phyloP scores from a whole-genome alignment of 2,329 filamentous ascomycete species.

The Esteya vermicola region DNA sequence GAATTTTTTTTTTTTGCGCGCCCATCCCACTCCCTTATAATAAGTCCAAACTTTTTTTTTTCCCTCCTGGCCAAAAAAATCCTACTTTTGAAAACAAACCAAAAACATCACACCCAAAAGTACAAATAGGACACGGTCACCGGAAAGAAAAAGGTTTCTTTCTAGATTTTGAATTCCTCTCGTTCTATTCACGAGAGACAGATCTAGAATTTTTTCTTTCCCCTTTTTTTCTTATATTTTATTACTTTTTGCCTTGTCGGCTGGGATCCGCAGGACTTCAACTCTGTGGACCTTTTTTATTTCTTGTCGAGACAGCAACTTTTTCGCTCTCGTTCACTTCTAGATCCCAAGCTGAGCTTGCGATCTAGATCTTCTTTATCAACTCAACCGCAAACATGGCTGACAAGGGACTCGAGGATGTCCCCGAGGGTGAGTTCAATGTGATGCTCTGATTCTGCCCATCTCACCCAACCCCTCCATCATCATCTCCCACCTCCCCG shows the following conservation, averaged over 20 bases:
- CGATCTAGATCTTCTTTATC: conserved; percentile 49
- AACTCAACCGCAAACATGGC: conserved; percentile 80
- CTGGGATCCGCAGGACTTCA: conserved; percentile 16
- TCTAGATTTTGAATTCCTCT: conserved; percentile 8
- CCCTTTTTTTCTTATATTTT: conserved; percentile 4
- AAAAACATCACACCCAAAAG: background rate
- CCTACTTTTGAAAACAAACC: conserved; percentile 2
- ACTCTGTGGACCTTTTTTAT: conserved; percentile 18
- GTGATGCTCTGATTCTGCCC: background rate
- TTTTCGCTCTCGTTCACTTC: conserved; percentile 21
- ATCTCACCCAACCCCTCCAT: background rate
- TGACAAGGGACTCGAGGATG: conserved; percentile 97
- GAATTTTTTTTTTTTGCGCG: conserved; percentile 3
- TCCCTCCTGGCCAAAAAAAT: conserved; percentile 5
- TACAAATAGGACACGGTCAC: background rate
- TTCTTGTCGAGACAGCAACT: conserved; percentile 22
- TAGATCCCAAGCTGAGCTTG: conserved; percentile 70
- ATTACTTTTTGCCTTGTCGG: conserved; percentile 17
- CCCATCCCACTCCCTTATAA: conserved; percentile 3
- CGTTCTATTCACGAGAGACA: conserved; percentile 3
- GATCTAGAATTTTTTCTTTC: conserved; percentile 4
- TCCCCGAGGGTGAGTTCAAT: conserved; percentile 69
- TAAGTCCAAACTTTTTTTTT: conserved; percentile 4
- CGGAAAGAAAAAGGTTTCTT: background rate
- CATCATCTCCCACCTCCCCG: background rate